Conservation (phyloP, 768 basidiomycete species). For the Calvatia gigantea region DNA sequence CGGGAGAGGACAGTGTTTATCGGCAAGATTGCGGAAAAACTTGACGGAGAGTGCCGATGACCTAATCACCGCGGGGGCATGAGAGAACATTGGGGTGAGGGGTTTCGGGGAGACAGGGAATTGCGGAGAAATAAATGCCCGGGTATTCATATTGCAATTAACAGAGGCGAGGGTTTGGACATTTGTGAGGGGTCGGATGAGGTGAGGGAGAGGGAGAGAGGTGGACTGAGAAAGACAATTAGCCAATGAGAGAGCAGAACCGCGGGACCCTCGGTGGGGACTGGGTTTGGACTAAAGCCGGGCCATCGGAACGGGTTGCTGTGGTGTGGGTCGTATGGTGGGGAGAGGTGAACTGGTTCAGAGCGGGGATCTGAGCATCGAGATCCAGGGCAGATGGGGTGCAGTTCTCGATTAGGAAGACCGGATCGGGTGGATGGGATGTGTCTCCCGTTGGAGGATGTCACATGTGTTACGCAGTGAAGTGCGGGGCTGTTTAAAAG, state of each 20-base stretch:
- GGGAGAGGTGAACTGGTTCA: conserved; percentile 3
- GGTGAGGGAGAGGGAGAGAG: background rate
- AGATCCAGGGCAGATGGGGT: conserved; percentile 12
- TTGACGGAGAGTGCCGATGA: conserved; percentile 9
- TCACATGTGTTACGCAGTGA: conserved; percentile 10
- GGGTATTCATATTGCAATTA: background rate
- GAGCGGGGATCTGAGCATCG: conserved; percentile 7
- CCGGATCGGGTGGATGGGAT: conserved; percentile 10
- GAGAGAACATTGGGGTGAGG: background rate
- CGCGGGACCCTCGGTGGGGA: conserved; percentile 24
- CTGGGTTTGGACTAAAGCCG: conserved; percentile 11
- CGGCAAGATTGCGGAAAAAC: conserved; percentile 13
- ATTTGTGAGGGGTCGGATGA: background rate
- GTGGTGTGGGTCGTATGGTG: conserved; percentile 1
- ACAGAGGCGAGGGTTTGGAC: background rate
- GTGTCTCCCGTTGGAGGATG: background rate
- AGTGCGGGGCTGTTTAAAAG: conserved; percentile 24
- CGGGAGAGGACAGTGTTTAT: background rate
- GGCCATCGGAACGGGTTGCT: conserved; percentile 5
- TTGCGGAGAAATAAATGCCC: conserved; percentile 17
- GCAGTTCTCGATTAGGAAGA: conserved; percentile 1
- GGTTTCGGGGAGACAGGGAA: conserved; percentile 14
- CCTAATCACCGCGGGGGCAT: conserved; percentile 8
- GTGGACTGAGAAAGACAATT: conserved; percentile 11
- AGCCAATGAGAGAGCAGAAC: conserved; percentile 15